Base-by-base conservation (phyloP, 331 rosid species). In the Acacia pycnantha region DNA sequence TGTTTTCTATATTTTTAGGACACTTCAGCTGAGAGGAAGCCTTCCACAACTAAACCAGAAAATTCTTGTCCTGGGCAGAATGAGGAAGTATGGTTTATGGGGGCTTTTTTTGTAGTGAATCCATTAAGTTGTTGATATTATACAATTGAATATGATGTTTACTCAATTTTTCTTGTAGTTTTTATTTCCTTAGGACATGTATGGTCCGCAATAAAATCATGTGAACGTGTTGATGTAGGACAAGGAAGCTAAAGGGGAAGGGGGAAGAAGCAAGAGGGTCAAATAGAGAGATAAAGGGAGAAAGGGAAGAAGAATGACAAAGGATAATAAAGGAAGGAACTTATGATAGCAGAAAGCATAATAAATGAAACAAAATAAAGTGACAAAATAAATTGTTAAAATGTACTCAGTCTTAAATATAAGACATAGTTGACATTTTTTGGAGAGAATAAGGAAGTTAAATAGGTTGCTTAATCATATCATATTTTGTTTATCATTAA, bases 1-100 rank as follows among this genome's bases (percentile, higher is more conserved):
- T 79, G 13, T 86, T 59, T 14, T 64, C 65, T 79, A 75, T 86
- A 43, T 77, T 75, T 48, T 31, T 41, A 90, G 94, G 93, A 90
- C 84, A 72, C 88, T 84, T 82, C 88, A 77, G 85, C 86, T 73
- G 92, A 89, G 78, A 53, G 85, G 53, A 90, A 87, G 84, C 89
- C 92, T 88, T 87, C 77, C 65, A 80, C 72, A 40, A 62, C 84
- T 66, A 90, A 86, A 78, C 83, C 87, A 56, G 88, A 87, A 51
- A 85, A 81, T 83, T 66, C 77, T 59, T 77, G 74, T 72, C 79
- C 84, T 18, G 81, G 26, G 26, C 85, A 69, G 31, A 84, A 84
- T 71, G 79, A 82, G n/a, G 85, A 44, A 86, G 94, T 88, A 79
- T 68, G 54, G 19, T 73, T 79, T 69, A 44, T 33, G 35, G 48